Conservation (phyloP, 2,329 filamentous ascomycete species). For the Aspergillus sp. region DNA sequence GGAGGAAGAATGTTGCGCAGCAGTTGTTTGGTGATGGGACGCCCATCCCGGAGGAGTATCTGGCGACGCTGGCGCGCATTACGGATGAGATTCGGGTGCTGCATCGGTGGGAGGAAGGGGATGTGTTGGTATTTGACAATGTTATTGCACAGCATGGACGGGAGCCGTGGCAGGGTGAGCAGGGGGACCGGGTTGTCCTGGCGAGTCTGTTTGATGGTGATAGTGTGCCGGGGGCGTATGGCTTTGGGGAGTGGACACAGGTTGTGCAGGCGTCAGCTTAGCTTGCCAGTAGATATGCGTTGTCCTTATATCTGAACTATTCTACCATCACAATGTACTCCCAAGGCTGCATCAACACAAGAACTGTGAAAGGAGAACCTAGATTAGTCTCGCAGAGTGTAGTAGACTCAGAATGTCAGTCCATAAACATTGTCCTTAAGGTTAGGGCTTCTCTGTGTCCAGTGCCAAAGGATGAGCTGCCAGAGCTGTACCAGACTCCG, state of each 20-base stretch:
- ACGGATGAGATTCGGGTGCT: slow-evolving; percentile 52
- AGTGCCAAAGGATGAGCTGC: too few relatives aligned
- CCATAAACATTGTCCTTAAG: too few relatives aligned
- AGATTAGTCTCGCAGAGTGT: too few relatives aligned
- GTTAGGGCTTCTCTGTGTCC: too few relatives aligned
- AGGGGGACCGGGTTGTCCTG: slow-evolving; percentile 47
- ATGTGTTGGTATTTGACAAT: slow-evolving; percentile 53
- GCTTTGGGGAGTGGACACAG: slow-evolving; percentile 46
- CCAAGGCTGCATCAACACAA: too few relatives aligned
- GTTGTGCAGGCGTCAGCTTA: slow-evolving; percentile 42
- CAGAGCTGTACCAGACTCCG: too few relatives aligned
- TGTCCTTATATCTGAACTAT: too few relatives aligned
- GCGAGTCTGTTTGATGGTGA: slow-evolving; percentile 51
- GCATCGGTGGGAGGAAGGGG: slow-evolving; percentile 49
- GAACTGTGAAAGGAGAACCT: too few relatives aligned
- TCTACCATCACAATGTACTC: too few relatives aligned
- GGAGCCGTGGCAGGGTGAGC: slow-evolving; percentile 50
- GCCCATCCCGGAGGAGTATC: slow-evolving; percentile 48
- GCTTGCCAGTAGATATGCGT: too few relatives aligned
- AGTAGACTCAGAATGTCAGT: too few relatives aligned
- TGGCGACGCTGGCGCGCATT: slow-evolving; percentile 44
- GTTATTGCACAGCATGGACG: slow-evolving; percentile 51
- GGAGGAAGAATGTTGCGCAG: slow-evolving; percentile 35
- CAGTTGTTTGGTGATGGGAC: slow-evolving; percentile 50
- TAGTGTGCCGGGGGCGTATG: slow-evolving; percentile 47